Conservation (phyloP, 805 yeast species). For the Wickerhamiella dianesei region DNA sequence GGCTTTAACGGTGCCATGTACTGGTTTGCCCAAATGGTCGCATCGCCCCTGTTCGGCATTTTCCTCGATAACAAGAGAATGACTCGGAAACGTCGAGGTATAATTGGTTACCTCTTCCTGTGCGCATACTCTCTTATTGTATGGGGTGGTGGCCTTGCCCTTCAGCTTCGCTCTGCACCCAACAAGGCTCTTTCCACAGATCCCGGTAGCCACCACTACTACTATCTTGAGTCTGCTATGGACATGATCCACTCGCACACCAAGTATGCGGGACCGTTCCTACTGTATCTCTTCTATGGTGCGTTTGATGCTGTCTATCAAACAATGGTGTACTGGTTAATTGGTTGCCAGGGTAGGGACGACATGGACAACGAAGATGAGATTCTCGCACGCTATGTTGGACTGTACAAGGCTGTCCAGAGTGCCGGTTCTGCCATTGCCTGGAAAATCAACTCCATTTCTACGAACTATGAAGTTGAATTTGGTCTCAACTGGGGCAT, state of each 20-base stretch:
- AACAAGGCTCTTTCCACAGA: conserved; percentile 11
- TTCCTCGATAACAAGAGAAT: conserved; percentile 32
- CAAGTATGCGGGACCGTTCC: conserved; percentile 44
- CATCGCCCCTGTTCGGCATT: conserved; percentile 38
- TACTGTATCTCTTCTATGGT: conserved; percentile 51
- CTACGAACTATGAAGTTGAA: conserved; percentile 27
- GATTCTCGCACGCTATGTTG: conserved; percentile 39
- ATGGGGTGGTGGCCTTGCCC: conserved; percentile 48
- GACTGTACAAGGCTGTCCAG: conserved; percentile 51
- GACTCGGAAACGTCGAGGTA: conserved; percentile 35
- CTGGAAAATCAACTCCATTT: conserved; percentile 42
- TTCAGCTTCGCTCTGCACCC: conserved; percentile 25
- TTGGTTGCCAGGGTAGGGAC: conserved; percentile 47
- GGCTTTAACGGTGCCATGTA: conserved; percentile 47
- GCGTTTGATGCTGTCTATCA: conserved; percentile 47
- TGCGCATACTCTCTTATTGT: conserved; percentile 32
- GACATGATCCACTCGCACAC: conserved; percentile 35
- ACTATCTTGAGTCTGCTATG: conserved; percentile 19
- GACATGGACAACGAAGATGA: conserved; percentile 25
- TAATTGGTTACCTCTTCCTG: conserved; percentile 29
- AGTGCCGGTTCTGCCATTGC: conserved; percentile 50
- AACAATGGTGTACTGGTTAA: conserved; percentile 41
- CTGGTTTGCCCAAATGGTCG: conserved; percentile 49
- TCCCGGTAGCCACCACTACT: conserved; percentile 26
- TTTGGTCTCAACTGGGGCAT: conserved; percentile 43